Conservation (phyloP, 352 stramenopile genomes). For the Pythium brachiatum region DNA sequence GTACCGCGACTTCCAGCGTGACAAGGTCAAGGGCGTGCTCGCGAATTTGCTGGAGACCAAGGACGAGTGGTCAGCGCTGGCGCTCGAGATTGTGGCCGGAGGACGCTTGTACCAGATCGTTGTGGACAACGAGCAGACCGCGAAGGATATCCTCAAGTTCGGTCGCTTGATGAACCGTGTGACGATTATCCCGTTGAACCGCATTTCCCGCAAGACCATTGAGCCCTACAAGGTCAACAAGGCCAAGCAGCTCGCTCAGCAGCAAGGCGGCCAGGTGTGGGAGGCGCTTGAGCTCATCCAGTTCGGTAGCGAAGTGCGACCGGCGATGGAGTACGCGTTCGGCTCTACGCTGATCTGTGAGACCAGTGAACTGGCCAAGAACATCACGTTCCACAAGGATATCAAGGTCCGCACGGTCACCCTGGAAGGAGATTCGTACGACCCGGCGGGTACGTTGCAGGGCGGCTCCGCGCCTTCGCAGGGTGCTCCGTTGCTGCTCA, state of each 20-base stretch:
- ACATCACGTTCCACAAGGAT: constrained; percentile 85
- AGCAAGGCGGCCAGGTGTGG: constrained; percentile 89
- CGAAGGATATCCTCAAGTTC: constrained; percentile 97
- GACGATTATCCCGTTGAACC: constrained; percentile 99
- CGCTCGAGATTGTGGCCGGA: constrained; percentile 97
- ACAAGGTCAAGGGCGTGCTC: constrained; percentile 97
- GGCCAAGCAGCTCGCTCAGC: constrained; percentile 80
- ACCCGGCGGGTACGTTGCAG: constrained; percentile 96
- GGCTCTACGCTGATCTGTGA: constrained; percentile 98
- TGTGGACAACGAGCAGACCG: constrained; percentile 98
- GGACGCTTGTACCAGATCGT: constrained; percentile 99
- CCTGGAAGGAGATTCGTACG: constrained; percentile 97
- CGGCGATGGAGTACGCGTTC: constrained; percentile 98
- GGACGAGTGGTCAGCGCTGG: constrained; percentile 91
- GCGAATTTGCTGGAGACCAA: constrained; percentile 95
- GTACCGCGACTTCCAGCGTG: constrained; percentile 92
- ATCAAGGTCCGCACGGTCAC: constrained; percentile 97
- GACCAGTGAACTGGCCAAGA: constrained; percentile 88
- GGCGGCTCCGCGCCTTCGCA: constrained; percentile 83
- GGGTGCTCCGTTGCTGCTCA: constrained; percentile 72
- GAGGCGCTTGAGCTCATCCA: constrained; percentile 96
- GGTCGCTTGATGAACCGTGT: constrained; percentile 95
- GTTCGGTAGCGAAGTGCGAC: constrained; percentile 93
- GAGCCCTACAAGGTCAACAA: constrained; percentile 73
- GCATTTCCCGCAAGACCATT: constrained; percentile 89